phyloP scores from a whole-genome alignment of 306 rosid genomes.

The Fagus sylvatica region DNA sequence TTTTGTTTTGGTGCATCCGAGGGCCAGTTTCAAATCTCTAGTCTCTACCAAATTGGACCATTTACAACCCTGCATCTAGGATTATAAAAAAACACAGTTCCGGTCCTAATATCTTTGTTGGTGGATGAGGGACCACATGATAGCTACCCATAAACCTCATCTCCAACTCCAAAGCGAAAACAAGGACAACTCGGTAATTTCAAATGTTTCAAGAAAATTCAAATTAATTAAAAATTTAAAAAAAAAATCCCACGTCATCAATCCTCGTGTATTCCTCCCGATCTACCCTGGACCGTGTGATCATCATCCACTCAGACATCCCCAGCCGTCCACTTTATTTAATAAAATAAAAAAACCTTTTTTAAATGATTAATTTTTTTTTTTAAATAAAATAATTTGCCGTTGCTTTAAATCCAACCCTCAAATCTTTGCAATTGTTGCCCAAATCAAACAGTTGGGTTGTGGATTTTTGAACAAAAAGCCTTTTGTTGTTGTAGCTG shows the following conservation, averaged over 20 bases:
- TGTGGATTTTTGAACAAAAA: constrained; percentile 19
- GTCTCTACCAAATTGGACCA: background rate
- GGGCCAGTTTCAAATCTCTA: too few relatives aligned
- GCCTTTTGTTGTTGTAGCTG: constrained; percentile 9
- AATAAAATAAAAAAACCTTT: constrained; percentile 15
- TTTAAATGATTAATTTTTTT: background rate
- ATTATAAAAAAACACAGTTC: background rate
- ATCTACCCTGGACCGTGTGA: constrained; percentile 31
- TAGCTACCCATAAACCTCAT: constrained; percentile 3
- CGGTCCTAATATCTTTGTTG: constrained; percentile 7
- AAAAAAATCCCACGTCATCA: constrained; percentile 48
- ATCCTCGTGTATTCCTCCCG: constrained; percentile 41
- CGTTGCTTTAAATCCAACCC: constrained; percentile 50
- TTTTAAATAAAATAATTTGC: background rate
- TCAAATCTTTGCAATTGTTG: constrained; percentile 30
- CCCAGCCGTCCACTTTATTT: constrained; percentile 49
- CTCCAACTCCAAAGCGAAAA: constrained; percentile 3
- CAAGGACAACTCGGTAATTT: constrained; percentile 2
- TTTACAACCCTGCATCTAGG: background rate
- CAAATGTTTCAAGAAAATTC: background rate
- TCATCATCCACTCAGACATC: constrained; percentile 24
- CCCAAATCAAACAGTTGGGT: constrained; percentile 36
- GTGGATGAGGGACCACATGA: constrained; percentile 7
- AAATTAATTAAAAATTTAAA: background rate
- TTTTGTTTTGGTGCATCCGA: too few relatives aligned